Percentiles rank a stretch among this genome's conserved stretches.
phyloP scores from a whole-genome alignment of 2,329 filamentous ascomycete species.

The Fusarium lateritium region DNA sequence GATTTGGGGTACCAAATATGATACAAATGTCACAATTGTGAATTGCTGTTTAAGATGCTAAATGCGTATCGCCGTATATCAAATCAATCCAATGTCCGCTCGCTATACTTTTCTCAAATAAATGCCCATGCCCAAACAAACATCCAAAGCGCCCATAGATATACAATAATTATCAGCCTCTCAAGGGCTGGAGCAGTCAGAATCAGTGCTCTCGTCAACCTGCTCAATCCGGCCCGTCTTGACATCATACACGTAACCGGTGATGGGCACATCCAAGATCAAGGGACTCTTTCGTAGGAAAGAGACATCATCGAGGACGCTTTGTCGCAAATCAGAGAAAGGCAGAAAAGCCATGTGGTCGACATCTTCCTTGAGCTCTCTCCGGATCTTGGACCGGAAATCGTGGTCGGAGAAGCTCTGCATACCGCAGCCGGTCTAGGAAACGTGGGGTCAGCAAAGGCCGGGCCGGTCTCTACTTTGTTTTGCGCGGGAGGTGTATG shows the following conservation, averaged over 20 bases:
- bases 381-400: slow-evolving; percentile 68
- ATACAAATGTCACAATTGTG: too few species aligned
- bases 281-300: slow-evolving; percentile 72
- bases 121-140: not conserved
- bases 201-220: slow-evolving; percentile 40
- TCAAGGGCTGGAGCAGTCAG: slow-evolving; percentile 37
- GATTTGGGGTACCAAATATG: too few species aligned
- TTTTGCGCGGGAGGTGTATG: slow-evolving; percentile 7
- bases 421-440: slow-evolving; percentile 68
- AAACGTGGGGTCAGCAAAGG: slow-evolving; percentile 33
- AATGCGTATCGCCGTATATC: not conserved
- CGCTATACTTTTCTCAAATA: slow-evolving; percentile 5
- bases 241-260: slow-evolving; percentile 84
- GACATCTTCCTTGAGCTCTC: slow-evolving; percentile 70
- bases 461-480: slow-evolving; percentile 34
- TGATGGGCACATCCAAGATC: slow-evolving; percentile 74
- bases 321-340: slow-evolving; percentile 74
- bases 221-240: slow-evolving; percentile 73
- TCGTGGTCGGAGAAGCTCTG: slow-evolving; percentile 75
- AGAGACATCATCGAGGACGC: slow-evolving; percentile 76
- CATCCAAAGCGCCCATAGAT: not conserved
- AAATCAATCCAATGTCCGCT: slow-evolving; percentile 5
- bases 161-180: rapidly evolving
- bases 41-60: not conserved
- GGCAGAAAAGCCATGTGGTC: slow-evolving; percentile 73